Evolutionary conservation across 2,329 filamentous ascomycete species (phyloP), one percentile per base, ranked within the genome.

Genomic region (Exophiala calicioides): DNA sequence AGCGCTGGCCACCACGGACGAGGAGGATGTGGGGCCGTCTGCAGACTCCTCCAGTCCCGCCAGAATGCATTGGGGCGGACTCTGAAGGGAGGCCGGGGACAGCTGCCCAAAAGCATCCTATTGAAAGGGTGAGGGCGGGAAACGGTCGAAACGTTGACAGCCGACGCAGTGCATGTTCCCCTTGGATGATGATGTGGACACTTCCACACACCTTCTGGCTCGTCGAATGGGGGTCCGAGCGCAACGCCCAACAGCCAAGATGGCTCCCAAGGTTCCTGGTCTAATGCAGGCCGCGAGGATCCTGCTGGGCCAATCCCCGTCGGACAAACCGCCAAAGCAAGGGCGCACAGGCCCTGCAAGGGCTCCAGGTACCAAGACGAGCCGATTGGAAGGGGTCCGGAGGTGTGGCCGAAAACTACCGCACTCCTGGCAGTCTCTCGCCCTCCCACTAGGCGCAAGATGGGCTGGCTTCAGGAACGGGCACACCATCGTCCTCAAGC

Each of bases 171-270:
- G 37, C 19, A 18, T 23, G n/a, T 8, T 13, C 9, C 37, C 43
- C 37, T 36, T 47, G 18, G 50, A 19, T 27, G 21, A 32, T 32
- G 35, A 26, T 33, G 35, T 50, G 47, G 18, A 44, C 34, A 38
- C 26, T 23, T 46, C 23, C 34, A 41, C 39, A 37, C 34, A 35
- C 30, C 27, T 44, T n/a, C n/a, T n/a, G n/a, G 30, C 33, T 19
- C 24, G 26, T 46, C 55, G 39, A 58, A 58, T 58, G 38, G 50
- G 16, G 40, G 32, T n/a, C 16, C 37, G 49, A 58, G 53, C 56
- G 56, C 56, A 58, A 58, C 50, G 33, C 44, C 39, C 42, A 39
- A 39, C 35, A 12, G 26, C 26, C n/a, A n/a, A n/a, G n/a, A n/a
- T n/a, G n/a, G n/a, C n/a, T n/a, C n/a, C n/a, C n/a, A n/a, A 23